A percentile compares a stretch with the other conserved stretches of the same genome.
Evolutionary conservation across 371 early-diverging fungal genomes (phyloP).

Genomic region (Mortierella sp.): DNA sequence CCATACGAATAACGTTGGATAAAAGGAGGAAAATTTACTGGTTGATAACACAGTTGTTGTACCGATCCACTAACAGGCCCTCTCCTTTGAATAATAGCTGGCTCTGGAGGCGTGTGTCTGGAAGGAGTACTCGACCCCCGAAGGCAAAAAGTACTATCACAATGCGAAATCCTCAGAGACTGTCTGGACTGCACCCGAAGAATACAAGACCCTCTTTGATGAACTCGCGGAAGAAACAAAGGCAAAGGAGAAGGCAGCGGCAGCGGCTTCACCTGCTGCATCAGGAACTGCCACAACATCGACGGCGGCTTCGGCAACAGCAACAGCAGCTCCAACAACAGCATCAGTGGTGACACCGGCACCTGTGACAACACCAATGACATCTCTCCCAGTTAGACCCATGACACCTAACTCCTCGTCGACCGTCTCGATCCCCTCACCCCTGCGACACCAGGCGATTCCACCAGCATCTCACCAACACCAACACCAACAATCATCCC

Average conservation of each 20-base stretch:
- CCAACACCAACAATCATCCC: conserved; percentile 16
- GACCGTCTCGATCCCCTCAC: conserved; percentile 44
- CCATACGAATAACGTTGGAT: background rate
- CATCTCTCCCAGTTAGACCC: conserved; percentile 19
- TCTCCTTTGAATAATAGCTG: conserved; percentile 52
- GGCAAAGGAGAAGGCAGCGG: conserved; percentile 43
- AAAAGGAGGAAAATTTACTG: background rate
- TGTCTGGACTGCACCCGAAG: conserved; percentile 89
- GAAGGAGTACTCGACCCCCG: conserved; percentile 90
- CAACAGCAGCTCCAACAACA: background rate
- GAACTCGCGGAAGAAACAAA: conserved; percentile 60
- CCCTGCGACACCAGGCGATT: conserved; percentile 36
- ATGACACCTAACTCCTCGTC: conserved; percentile 31
- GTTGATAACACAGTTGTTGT: background rate
- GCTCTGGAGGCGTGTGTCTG: conserved; percentile 80
- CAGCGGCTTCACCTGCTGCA: background rate
- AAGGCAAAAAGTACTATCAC: conserved; percentile 93
- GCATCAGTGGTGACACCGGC: conserved; percentile 6
- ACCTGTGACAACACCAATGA: background rate
- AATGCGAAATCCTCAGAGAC: conserved; percentile 86
- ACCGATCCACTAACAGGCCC: background rate
- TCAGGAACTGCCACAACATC: background rate
- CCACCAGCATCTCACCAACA: conserved; percentile 20
- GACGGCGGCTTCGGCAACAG: background rate
- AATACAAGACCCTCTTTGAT: conserved; percentile 69